Evolutionary conservation across 257 asterid species (phyloP).

Genomic region (Salvia miltiorrhiza): DNA sequence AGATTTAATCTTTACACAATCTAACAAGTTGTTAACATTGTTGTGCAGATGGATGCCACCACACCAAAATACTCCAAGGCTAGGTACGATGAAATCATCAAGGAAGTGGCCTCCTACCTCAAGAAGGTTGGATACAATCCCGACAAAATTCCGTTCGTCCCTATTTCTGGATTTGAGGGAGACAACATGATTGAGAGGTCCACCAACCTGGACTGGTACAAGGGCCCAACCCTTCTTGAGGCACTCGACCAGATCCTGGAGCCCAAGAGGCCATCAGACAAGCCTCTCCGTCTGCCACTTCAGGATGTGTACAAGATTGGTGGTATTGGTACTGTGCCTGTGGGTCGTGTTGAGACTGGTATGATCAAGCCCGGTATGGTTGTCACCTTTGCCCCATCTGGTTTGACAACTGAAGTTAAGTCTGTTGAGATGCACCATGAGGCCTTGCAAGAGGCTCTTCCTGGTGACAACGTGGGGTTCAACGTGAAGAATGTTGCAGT

Average conservation of each 20-base stretch:
- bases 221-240: conserved; percentile 60
- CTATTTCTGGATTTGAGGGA: conserved; percentile 65
- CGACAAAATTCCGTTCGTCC: conserved; percentile 57
- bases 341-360: conserved; percentile 55
- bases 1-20: neutral
- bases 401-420: conserved; percentile 84
- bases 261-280: conserved; percentile 85
- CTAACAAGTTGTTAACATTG: neutral
- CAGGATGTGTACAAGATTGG: conserved; percentile 91
- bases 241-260: conserved; percentile 51
- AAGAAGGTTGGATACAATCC: conserved; percentile 75
- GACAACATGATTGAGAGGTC: conserved; percentile 64
- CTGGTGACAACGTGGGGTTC: conserved; percentile 80
- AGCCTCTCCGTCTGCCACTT: conserved; percentile 80
- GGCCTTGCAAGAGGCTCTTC: conserved; percentile 65
- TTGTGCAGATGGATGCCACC: conserved; percentile 73
- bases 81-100: conserved; percentile 67
- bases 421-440: conserved; percentile 90
- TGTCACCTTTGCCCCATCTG: conserved; percentile 72
- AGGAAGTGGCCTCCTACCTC: conserved; percentile 74
- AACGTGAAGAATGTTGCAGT: conserved; percentile 61
- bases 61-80: conserved; percentile 81
- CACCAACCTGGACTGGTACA: conserved; percentile 65
- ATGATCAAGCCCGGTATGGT: conserved; percentile 68
- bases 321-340: conserved; percentile 70